Conservation (phyloP, 768 basidiomycete species). For the Trametes coccinea region DNA sequence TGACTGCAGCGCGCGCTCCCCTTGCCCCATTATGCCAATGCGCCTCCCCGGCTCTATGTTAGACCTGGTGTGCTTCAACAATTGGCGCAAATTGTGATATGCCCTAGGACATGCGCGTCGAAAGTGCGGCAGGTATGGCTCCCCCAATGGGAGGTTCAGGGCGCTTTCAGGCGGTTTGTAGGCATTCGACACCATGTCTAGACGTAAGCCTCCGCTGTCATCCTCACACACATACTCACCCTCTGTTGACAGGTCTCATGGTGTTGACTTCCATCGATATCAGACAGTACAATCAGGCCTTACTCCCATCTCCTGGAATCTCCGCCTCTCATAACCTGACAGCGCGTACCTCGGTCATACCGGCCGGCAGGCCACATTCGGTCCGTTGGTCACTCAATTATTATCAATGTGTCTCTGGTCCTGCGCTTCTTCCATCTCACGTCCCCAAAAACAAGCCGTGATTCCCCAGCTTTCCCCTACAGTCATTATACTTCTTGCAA, state of each 20-base stretch:
- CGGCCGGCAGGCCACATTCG: conserved; percentile 1
- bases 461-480: not conserved
- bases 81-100: no score
- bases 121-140: no score
- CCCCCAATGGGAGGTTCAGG: no score
- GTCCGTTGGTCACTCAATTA: not conserved
- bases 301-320: not conserved
- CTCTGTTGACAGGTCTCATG: not conserved
- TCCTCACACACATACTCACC: not conserved
- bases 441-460: not conserved
- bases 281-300: not conserved
- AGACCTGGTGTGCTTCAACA: no score
- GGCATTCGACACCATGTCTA: not conserved
- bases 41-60: not conserved
- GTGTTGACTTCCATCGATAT: not conserved
- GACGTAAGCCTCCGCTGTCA: not conserved
- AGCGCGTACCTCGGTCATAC: conserved; percentile 16
- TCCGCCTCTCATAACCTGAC: not conserved
- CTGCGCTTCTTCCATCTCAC: not conserved
- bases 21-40: not conserved
- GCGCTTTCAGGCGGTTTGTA: no score
- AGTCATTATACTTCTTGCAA: not conserved
- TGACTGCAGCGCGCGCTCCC: not conserved
- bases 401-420: not conserved
- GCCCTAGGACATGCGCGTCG: no score